Evolutionary conservation across 1,139 yeast genomes (phyloP).

Genomic region (Candida sp.): DNA sequence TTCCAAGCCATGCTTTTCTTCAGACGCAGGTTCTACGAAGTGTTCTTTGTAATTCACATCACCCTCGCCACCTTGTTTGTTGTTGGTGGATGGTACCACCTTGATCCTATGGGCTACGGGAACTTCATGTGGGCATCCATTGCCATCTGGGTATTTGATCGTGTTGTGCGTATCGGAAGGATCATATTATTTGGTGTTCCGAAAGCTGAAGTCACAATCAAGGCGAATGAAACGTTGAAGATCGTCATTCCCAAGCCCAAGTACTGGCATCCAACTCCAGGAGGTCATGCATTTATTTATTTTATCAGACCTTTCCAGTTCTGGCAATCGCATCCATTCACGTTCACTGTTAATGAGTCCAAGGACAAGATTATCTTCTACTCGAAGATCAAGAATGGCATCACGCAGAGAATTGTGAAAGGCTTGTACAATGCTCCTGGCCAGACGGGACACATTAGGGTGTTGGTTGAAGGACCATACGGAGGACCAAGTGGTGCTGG

Average conservation of each 20-base stretch:
- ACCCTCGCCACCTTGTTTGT: slow-evolving; percentile 39
- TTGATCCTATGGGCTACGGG: slow-evolving; percentile 35
- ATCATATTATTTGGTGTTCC: slow-evolving; percentile 38
- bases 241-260: slow-evolving; percentile 40
- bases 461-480: slow-evolving; percentile 42
- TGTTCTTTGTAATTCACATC: slow-evolving; percentile 42
- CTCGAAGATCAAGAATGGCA: slow-evolving; percentile 37
- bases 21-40: slow-evolving; percentile 44
- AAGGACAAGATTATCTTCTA: slow-evolving; percentile 29
- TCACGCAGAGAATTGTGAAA: slow-evolving; percentile 30
- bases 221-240: slow-evolving; percentile 42
- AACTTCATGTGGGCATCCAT: slow-evolving; percentile 38
- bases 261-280: slow-evolving; percentile 44
- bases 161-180: slow-evolving; percentile 35
- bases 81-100: slow-evolving; percentile 43
- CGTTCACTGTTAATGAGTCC: slow-evolving; percentile 24
- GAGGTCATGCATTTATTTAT: slow-evolving; percentile 55
- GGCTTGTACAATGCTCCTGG: slow-evolving; percentile 31
- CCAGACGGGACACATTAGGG: slow-evolving; percentile 26
- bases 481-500: slow-evolving; percentile 36
- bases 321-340: slow-evolving; percentile 47
- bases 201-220: slow-evolving; percentile 33
- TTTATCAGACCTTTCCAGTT: slow-evolving; percentile 40
- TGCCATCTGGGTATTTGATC: slow-evolving; percentile 47
- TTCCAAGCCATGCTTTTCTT: slow-evolving; percentile 38